Percentiles rank a stretch among this genome's conserved stretches.
Conservation (phyloP, 352 stramenopile species). For the Phytophthora gonapodyides region DNA sequence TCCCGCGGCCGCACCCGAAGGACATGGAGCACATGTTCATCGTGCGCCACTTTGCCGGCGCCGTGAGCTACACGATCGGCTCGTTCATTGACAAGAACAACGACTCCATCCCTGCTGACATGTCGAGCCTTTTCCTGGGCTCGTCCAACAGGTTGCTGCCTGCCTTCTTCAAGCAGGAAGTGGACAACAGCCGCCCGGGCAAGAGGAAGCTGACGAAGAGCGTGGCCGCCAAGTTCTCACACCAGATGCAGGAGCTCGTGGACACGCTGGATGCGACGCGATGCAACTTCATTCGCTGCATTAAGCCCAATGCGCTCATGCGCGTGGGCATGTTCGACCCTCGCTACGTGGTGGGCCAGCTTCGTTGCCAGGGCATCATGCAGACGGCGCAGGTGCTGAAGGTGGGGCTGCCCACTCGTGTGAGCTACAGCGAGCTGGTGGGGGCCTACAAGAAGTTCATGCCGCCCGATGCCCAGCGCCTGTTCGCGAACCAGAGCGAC, state of each 20-base stretch:
- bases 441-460: slow-evolving; percentile 85
- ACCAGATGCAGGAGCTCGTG: slow-evolving; percentile 89
- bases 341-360: slow-evolving; percentile 87
- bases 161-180: slow-evolving; percentile 73
- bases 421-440: slow-evolving; percentile 90
- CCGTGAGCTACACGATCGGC: slow-evolving; percentile 89
- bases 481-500: slow-evolving; percentile 85
- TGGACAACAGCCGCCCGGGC: slow-evolving; percentile 52
- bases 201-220: slow-evolving; percentile 83
- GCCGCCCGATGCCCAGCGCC: slow-evolving; percentile 64
- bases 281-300: slow-evolving; percentile 92
- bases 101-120: slow-evolving; percentile 85
- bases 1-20: slow-evolving; percentile 84
- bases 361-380: slow-evolving; percentile 90
- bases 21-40: slow-evolving; percentile 92
- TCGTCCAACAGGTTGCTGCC: slow-evolving; percentile 68
- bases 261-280: slow-evolving; percentile 84
- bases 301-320: slow-evolving; percentile 91
- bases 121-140: slow-evolving; percentile 79
- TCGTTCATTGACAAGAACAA: slow-evolving; percentile 94
- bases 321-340: slow-evolving; percentile 81
- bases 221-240: slow-evolving; percentile 80
- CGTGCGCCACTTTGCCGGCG: slow-evolving; percentile 89
- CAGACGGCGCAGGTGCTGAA: slow-evolving; percentile 91
- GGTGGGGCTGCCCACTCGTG: slow-evolving; percentile 88